A percentile compares a stretch with the other conserved stretches of the same genome.
phyloP scores from a whole-genome alignment of 305 asterid species.

The Rubia peregrina region DNA sequence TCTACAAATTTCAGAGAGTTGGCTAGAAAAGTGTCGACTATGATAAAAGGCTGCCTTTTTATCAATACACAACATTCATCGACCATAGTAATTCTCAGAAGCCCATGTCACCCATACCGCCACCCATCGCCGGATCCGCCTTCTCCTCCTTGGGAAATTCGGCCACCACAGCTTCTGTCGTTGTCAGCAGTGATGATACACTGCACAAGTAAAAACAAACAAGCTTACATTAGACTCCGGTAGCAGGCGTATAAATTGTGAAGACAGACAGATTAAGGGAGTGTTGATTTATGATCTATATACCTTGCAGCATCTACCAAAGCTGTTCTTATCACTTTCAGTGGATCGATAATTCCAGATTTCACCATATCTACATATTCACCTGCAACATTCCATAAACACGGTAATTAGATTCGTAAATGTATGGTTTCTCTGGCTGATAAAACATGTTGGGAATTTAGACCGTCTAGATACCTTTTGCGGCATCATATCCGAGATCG shows the following conservation, averaged over 20 bases:
- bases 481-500: conserved; percentile 62
- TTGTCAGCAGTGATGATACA: conserved; percentile 44
- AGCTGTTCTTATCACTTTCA: conserved; percentile 66
- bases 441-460: neutral
- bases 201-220: conserved; percentile 19
- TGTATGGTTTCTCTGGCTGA: neutral
- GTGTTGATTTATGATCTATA: neutral
- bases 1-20: conserved; percentile 7
- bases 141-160: conserved; percentile 46
- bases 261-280: neutral
- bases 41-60: conserved; percentile 22
- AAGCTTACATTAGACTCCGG: neutral
- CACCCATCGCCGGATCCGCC: conserved; percentile 37
- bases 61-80: neutral
- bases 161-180: conserved; percentile 50
- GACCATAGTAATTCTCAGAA: conserved; percentile 25
- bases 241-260: neutral
- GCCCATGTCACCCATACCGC: conserved; percentile 64
- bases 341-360: conserved; percentile 60
- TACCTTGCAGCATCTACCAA: conserved; percentile 69
- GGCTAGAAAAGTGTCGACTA: conserved; percentile 8
- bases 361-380: conserved; percentile 64
- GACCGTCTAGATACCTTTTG: conserved; percentile 35
- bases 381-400: conserved; percentile 29
- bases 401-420: neutral